These are phyloP conservation scores for Tetradesmus obliquus DNA, from an alignment of 139 green algal genomes.

Conservation along the genomic window DNA sequence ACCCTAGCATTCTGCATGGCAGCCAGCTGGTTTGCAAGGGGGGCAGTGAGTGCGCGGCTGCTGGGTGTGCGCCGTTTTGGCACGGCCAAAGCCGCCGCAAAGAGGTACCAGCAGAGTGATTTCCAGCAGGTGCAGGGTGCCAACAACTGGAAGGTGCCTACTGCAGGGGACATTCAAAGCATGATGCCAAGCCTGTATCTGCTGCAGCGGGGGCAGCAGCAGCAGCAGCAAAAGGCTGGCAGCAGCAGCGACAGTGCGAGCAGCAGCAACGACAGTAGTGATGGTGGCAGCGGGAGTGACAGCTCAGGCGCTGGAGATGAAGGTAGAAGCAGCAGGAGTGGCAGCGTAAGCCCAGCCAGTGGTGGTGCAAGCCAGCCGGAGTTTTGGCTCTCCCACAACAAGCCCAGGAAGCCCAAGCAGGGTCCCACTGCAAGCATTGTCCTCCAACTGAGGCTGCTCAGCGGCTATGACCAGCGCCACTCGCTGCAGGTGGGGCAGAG, in stretches of 20 bases:
- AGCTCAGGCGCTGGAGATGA: neutral
- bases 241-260: conserved; percentile 11
- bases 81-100: neutral
- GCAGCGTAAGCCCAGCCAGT: neutral
- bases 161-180: conserved; percentile 18
- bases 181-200: conserved; percentile 3
- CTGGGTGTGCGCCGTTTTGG: conserved; percentile 3
- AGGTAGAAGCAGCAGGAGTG: neutral
- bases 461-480: conserved; percentile 25
- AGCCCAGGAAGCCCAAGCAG: neutral
- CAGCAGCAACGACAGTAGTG: neutral
- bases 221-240: conserved; percentile 4
- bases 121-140: neutral
- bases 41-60: neutral
- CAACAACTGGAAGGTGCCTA: conserved; percentile 1
- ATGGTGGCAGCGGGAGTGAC: neutral
- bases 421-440: neutral
- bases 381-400: neutral
- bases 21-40: conserved; percentile 25
- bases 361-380: neutral
- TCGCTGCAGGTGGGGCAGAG: conserved; percentile 8
- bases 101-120: neutral
- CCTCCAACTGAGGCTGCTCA: conserved; percentile 7
- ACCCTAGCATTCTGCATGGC: conserved; percentile 8
- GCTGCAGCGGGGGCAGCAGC: neutral